phyloP scores from a whole-genome alignment of 768 basidiomycete genomes.

The Lentinula sp. region DNA sequence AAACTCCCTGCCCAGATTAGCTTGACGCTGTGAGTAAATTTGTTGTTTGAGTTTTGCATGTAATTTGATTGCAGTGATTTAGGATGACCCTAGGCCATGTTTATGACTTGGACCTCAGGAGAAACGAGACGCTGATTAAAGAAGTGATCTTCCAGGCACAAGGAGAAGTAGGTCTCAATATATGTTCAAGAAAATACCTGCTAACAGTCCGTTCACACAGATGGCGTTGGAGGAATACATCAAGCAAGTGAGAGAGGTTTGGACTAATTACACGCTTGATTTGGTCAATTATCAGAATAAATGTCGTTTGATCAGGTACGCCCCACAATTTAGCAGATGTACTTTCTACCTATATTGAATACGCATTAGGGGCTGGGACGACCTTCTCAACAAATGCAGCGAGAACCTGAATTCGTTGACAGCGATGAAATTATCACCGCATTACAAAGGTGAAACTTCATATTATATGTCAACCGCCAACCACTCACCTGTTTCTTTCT shows the following conservation, averaged over 20 bases:
- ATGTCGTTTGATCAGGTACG: slow-evolving; percentile 86
- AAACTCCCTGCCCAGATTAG: slow-evolving; percentile 70
- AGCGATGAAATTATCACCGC: slow-evolving; percentile 97
- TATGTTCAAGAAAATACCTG: not conserved
- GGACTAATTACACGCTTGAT: slow-evolving; percentile 94
- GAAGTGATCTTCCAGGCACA: slow-evolving; percentile 97
- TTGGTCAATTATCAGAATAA: slow-evolving; percentile 99
- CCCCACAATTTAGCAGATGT: not conserved
- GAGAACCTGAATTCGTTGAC: slow-evolving; percentile 94
- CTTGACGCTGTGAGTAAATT: slow-evolving; percentile 54
- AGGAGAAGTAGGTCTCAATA: slow-evolving; percentile 64
- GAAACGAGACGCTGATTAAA: slow-evolving; percentile 85
- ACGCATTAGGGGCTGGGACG: slow-evolving; percentile 82
- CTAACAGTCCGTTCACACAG: slow-evolving; percentile 32
- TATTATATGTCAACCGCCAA: slow-evolving; percentile 5
- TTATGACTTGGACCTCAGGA: slow-evolving; percentile 94
- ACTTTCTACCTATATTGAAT: slow-evolving; percentile 8
- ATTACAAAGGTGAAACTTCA: slow-evolving; percentile 76
- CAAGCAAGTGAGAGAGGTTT: slow-evolving; percentile 93
- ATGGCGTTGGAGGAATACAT: slow-evolving; percentile 96
- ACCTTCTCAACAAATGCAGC: slow-evolving; percentile 92
- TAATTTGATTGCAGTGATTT: not conserved
- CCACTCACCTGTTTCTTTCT: slow-evolving; percentile 7
- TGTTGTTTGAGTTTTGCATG: not conserved
- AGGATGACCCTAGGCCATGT: slow-evolving; percentile 96